Conservation (phyloP, 2,329 filamentous ascomycete species). For the Colletotrichum cuscutae region DNA sequence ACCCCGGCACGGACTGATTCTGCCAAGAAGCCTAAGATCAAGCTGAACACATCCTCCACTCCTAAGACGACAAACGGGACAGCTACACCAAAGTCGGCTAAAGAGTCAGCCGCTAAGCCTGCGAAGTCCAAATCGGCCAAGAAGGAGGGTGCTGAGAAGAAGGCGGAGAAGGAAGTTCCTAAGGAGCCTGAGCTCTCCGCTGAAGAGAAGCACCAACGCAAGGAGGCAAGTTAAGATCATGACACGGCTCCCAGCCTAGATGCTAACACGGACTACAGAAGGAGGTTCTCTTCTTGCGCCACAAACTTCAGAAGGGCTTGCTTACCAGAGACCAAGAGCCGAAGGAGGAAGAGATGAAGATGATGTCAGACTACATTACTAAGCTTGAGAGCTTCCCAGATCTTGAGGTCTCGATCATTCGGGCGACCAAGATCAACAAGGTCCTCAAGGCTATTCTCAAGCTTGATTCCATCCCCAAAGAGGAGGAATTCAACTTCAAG, state of each 20-base stretch:
- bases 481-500: slow-evolving; percentile 92
- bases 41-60: slow-evolving; percentile 71
- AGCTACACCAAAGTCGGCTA: slow-evolving; percentile 63
- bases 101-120: slow-evolving; percentile 64
- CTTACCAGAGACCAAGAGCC: slow-evolving; percentile 85
- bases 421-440: slow-evolving; percentile 97
- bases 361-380: slow-evolving; percentile 79
- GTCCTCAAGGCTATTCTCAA: slow-evolving; percentile 95
- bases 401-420: slow-evolving; percentile 89
- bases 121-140: slow-evolving; percentile 65
- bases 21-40: slow-evolving; percentile 76
- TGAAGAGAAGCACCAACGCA: slow-evolving; percentile 68
- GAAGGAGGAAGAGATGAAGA: slow-evolving; percentile 85
- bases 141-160: slow-evolving; percentile 65
- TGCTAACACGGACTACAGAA: slow-evolving; percentile 60
- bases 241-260: not conserved
- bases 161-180: slow-evolving; percentile 59
- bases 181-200: slow-evolving; percentile 69
- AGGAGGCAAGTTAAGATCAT: slow-evolving; percentile 58
- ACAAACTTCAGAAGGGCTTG: slow-evolving; percentile 95
- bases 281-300: slow-evolving; percentile 90
- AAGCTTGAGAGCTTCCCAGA: slow-evolving; percentile 85
- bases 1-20: slow-evolving; percentile 69
- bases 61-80: slow-evolving; percentile 76
- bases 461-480: slow-evolving; percentile 83